Conservation (phyloP, 371 early-diverging fungal species). For the Mucor indicus region DNA sequence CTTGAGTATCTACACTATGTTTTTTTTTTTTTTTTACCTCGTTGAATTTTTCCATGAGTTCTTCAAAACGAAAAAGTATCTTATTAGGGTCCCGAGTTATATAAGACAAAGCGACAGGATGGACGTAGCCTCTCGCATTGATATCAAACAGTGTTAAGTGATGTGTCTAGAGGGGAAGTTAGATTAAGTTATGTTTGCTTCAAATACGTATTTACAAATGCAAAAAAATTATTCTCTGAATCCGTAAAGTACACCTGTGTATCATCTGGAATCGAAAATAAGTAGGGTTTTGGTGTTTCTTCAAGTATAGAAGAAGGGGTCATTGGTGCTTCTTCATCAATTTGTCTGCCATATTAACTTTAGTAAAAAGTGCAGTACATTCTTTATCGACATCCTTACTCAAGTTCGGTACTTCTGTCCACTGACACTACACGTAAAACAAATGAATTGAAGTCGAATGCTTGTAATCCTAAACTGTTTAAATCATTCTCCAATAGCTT, state of each 20-base stretch:
- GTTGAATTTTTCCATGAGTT: slow-evolving; percentile 38
- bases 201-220: slow-evolving; percentile 40
- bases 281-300: neutral
- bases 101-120: slow-evolving; percentile 57
- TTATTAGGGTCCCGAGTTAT: slow-evolving; percentile 53
- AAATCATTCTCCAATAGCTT: slow-evolving; percentile 4
- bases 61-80: slow-evolving; percentile 44
- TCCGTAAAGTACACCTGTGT: slow-evolving; percentile 58
- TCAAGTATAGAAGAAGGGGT: slow-evolving; percentile 8
- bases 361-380: neutral
- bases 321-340: slow-evolving; percentile 5
- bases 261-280: slow-evolving; percentile 58
- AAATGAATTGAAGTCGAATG: slow-evolving; percentile 57
- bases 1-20: neutral
- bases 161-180: slow-evolving; percentile 43
- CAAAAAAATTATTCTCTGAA: slow-evolving; percentile 47
- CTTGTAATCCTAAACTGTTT: slow-evolving; percentile 15
- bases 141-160: slow-evolving; percentile 61
- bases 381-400: slow-evolving; percentile 7
- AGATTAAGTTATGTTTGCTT: neutral
- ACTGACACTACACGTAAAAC: slow-evolving; percentile 55
- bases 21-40: slow-evolving; percentile 14
- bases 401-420: slow-evolving; percentile 42
- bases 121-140: slow-evolving; percentile 58
- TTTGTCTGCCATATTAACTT: slow-evolving; percentile 7